Evolutionary conservation across 495 filamentous ascomycete species (phyloP), one percentile per base, ranked within the genome.

Genomic region (Aspergillus funiculosus): DNA sequence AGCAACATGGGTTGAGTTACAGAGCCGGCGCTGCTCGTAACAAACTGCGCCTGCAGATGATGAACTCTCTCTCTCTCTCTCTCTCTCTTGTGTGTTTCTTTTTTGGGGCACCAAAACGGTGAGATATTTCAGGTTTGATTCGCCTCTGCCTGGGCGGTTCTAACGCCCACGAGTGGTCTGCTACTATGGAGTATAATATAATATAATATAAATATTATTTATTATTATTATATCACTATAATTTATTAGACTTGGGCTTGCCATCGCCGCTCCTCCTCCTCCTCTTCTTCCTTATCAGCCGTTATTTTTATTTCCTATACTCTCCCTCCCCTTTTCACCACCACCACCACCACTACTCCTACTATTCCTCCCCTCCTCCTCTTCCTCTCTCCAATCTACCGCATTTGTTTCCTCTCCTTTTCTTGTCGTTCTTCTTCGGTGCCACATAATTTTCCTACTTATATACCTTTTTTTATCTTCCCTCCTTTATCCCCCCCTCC

Each of bases 291-390:
- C 22, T 17, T 13, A 27, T 43, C 40, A 25, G 40, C 40, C 40
- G 40, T 43, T 31, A 29, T 22, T 31, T 29, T 32, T 43, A 43
- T 43, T 32, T 41, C 41, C 53, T 39, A 56, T 52, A 50, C 43
- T 54, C 44, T 43, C 39, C 56, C 48, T 54, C 56, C 42, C 39
- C 50, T 46, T 34, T 39, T 41, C 40, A 44, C 30, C 32, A 40
- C 25, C 35, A 30, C 48, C 39, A 27, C 10, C 25, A 5, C 21
- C 4, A 10, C 32, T 36, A 19, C 2, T 20, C 15, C 32, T 36
- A 30, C 14, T 30, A 30, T 34, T 9, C 31, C 13, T 37, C 35
- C 25, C 35, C 14, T 38, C 20, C 35, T 43, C 37, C 46, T 43
- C 44, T 38, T 50, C 34, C 17, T 41, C 32, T 48, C 46, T 48